phyloP scores from a whole-genome alignment of 495 filamentous ascomycete species.

The Penicillium ochrochloron region DNA sequence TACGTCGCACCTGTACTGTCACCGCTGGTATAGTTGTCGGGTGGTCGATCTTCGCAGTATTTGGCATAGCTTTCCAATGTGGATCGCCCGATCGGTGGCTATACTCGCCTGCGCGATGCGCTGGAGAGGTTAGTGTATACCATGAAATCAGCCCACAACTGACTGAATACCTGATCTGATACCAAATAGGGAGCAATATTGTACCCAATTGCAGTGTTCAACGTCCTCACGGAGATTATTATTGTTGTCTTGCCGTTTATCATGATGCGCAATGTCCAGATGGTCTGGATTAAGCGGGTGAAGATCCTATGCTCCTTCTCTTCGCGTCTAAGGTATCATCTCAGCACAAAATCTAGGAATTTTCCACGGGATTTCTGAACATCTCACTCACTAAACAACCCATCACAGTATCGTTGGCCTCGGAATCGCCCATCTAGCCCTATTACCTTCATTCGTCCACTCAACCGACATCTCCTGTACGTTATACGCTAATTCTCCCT shows the following conservation, averaged over 20 bases:
- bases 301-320: slow-evolving; percentile 1
- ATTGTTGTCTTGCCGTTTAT: neutral
- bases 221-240: neutral
- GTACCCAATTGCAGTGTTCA: neutral
- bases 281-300: neutral
- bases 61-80: slow-evolving; percentile 35
- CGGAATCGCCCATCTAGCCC: neutral
- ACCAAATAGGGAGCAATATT: neutral
- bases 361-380: neutral
- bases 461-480: neutral
- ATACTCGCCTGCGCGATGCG: slow-evolving; percentile 32
- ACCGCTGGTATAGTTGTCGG: slow-evolving; percentile 13
- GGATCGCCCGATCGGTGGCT: slow-evolving; percentile 29
- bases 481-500: neutral
- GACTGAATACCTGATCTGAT: no score
- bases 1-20: slow-evolving; percentile 24
- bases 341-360: neutral
- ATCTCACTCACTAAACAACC: neutral
- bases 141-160: neutral
- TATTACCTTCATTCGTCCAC: neutral
- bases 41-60: slow-evolving; percentile 30
- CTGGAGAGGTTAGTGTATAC: slow-evolving; percentile 13
- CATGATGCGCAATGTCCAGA: slow-evolving; percentile 1
- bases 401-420: neutral
- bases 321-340: neutral